Conservation (phyloP, 2,329 filamentous ascomycete genomes). For the Xylaria digitata region DNA sequence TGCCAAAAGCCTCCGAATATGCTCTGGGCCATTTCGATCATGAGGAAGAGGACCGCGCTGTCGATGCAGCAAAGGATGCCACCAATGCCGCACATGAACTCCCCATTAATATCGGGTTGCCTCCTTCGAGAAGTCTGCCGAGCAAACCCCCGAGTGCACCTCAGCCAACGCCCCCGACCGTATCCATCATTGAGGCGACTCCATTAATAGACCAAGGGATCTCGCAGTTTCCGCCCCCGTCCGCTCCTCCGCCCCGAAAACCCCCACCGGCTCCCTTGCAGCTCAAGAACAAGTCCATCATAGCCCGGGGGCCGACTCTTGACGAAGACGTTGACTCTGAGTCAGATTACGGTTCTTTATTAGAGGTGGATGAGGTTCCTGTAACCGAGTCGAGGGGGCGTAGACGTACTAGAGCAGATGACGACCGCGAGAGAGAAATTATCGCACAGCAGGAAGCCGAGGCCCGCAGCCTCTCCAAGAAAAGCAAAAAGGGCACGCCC, state of each 20-base stretch:
- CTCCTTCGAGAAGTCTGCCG: constrained; percentile 67
- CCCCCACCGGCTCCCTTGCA: constrained; percentile 86
- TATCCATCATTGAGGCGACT: constrained; percentile 58
- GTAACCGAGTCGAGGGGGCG: constrained; percentile 73
- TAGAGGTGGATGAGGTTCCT: constrained; percentile 74
- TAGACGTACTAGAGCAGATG: constrained; percentile 86
- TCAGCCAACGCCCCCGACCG: constrained; percentile 62
- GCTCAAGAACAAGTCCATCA: constrained; percentile 62
- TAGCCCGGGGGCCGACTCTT: constrained; percentile 44
- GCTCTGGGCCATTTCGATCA: constrained; percentile 67
- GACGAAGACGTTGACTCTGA: constrained; percentile 74
- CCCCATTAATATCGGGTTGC: constrained; percentile 63
- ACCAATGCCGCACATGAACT: constrained; percentile 60
- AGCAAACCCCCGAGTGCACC: constrained; percentile 64
- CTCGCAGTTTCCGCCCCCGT: constrained; percentile 63
- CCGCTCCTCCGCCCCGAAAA: constrained; percentile 76
- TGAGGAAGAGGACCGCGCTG: constrained; percentile 63
- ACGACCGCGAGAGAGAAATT: constrained; percentile 81
- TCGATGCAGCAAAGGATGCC: constrained; percentile 59
- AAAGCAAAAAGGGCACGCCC: constrained; percentile 68
- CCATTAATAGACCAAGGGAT: constrained; percentile 59
- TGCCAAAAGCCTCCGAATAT: constrained; percentile 71
- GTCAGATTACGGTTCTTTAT: constrained; percentile 84
- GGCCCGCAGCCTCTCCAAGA: constrained; percentile 77
- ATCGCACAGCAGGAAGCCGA: constrained; percentile 75